phyloP scores from a whole-genome alignment of 805 yeast genomes.

The Metschnikowia henanensis region DNA sequence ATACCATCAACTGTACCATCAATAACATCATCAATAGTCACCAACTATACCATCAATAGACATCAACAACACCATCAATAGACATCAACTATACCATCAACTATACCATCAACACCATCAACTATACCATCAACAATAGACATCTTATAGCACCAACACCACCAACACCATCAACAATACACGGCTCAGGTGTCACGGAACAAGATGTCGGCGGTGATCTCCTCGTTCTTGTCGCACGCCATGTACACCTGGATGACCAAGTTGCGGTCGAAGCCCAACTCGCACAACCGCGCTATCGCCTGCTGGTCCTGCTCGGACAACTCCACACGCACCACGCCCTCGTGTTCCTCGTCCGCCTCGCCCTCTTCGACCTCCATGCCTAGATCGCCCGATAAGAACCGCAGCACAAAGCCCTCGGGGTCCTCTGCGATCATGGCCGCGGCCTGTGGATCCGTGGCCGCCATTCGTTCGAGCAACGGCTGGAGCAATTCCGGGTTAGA shows the following conservation, averaged over 20 bases:
- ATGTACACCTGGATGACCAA: slow-evolving; percentile 90
- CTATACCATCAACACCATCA: no score
- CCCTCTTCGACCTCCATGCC: slow-evolving; percentile 36
- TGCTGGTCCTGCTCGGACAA: slow-evolving; percentile 81
- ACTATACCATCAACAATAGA: no score
- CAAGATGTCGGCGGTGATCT: slow-evolving; percentile 89
- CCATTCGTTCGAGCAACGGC: slow-evolving; percentile 77
- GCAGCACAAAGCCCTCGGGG: slow-evolving; percentile 85
- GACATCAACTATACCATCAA: no score
- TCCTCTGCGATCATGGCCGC: slow-evolving; percentile 77
- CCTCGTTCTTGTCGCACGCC: slow-evolving; percentile 98
- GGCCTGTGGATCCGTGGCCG: slow-evolving; percentile 79
- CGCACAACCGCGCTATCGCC: slow-evolving; percentile 89
- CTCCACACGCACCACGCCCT: slow-evolving; percentile 49
- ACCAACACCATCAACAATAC: no score
- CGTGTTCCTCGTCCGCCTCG: slow-evolving; percentile 32
- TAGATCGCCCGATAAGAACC: slow-evolving; percentile 61
- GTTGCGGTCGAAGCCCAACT: slow-evolving; percentile 87
- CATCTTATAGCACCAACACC: no score
- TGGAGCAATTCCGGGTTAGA: slow-evolving; percentile 88
- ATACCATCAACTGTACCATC: no score
- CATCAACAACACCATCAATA: no score
- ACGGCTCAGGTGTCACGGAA: slow-evolving; percentile 46
- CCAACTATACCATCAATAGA: no score
- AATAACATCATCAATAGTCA: no score